Evolutionary conservation across 768 basidiomycete genomes (phyloP).

Genomic region (Zangia roseola): DNA sequence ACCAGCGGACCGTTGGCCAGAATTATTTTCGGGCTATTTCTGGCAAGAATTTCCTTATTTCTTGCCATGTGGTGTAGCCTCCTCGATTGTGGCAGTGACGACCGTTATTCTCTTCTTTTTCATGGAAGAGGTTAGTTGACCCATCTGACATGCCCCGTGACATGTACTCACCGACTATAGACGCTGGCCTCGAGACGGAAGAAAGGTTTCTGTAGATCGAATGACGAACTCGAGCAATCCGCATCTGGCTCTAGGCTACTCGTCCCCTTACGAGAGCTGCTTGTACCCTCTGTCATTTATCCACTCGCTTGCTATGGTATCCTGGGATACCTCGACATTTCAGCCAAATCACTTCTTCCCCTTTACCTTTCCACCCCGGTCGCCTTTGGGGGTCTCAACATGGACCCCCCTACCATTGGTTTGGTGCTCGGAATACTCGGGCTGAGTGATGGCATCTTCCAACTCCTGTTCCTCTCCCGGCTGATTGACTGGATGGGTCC

Average conservation of each 20-base stretch:
- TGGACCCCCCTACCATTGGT: conserved; percentile 39
- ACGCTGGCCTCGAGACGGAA: conserved; percentile 11
- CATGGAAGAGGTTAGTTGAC: conserved; percentile 49
- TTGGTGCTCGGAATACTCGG: conserved; percentile 36
- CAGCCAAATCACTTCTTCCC: conserved; percentile 36
- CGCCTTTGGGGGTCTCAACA: conserved; percentile 38
- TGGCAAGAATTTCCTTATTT: conserved; percentile 57
- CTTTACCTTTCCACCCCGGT: conserved; percentile 41
- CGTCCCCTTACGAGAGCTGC: conserved; percentile 42
- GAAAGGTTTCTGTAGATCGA: not conserved
- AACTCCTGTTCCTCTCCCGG: conserved; percentile 38
- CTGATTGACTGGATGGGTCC: conserved; percentile 37
- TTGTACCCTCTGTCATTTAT: conserved; percentile 32
- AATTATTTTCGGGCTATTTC: conserved; percentile 45
- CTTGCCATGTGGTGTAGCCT: conserved; percentile 61
- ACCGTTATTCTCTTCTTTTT: conserved; percentile 43
- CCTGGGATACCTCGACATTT: conserved; percentile 39
- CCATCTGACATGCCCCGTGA: too few species aligned
- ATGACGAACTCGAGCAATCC: conserved; percentile 3
- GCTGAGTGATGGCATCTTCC: conserved; percentile 37
- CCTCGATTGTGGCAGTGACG: conserved; percentile 47
- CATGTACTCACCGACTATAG: conserved; percentile 10
- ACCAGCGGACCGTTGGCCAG: conserved; percentile 53
- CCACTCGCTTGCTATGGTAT: conserved; percentile 35
- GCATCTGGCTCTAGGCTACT: conserved; percentile 22